phyloP scores from a whole-genome alignment of 2,329 filamentous ascomycete species.

The Trichoderma aggressivum region DNA sequence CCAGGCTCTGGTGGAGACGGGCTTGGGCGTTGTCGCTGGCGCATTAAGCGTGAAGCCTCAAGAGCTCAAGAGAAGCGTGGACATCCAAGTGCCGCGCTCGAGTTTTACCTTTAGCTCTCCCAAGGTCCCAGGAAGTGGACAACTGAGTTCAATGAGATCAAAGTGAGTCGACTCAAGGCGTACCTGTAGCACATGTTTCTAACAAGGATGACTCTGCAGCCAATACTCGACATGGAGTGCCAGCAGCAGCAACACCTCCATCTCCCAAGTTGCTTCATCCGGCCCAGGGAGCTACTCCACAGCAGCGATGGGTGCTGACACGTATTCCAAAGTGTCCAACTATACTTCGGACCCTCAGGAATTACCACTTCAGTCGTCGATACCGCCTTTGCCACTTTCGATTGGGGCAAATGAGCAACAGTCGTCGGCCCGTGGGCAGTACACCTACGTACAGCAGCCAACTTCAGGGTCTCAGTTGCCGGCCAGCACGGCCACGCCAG shows the following conservation, averaged over 20 bases:
- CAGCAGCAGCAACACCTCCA: constrained; percentile 39
- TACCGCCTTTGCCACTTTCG: constrained; percentile 53
- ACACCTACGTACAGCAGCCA: constrained; percentile 51
- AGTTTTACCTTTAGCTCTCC: constrained; percentile 58
- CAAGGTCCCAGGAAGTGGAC: constrained; percentile 49
- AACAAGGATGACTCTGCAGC: constrained; percentile 32
- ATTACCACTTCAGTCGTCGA: constrained; percentile 50
- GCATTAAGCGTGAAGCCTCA: constrained; percentile 53
- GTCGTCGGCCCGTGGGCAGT: constrained; percentile 48
- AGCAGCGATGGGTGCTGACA: constrained; percentile 47
- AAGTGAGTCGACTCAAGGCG: constrained; percentile 46
- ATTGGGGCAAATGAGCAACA: constrained; percentile 48
- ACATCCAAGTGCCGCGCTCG: constrained; percentile 54
- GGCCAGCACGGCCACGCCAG: constrained; percentile 34
- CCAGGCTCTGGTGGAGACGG: constrained; percentile 66
- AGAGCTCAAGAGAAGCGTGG: constrained; percentile 50
- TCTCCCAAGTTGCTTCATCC: constrained; percentile 49
- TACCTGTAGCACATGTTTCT: background rate
- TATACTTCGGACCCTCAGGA: constrained; percentile 53
- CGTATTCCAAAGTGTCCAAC: constrained; percentile 52
- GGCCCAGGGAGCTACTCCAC: constrained; percentile 48
- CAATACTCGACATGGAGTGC: constrained; percentile 58
- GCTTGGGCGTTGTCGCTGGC: constrained; percentile 58
- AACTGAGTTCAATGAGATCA: constrained; percentile 53
- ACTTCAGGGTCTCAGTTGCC: constrained; percentile 51